Base-by-base conservation (phyloP, 768 basidiomycete genomes). In the Artomyces pyxidatus region DNA sequence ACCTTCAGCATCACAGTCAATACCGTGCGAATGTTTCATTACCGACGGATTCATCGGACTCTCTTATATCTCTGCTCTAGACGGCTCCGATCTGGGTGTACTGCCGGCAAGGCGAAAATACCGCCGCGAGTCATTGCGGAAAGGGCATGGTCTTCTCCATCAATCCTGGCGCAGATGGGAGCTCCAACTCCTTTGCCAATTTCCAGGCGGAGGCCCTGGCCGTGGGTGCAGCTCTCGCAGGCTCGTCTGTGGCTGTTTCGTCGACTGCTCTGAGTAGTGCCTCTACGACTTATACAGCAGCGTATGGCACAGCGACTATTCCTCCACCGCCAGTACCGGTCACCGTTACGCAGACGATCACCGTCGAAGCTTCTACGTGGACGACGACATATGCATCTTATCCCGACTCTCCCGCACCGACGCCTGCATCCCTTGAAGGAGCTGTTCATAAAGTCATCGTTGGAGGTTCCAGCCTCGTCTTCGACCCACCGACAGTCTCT, bases 311-410 rank as follows among this genome's bases (percentile, higher is more conserved):
- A 49, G 71, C 69, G 48, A 74, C 76, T 16, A 71, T 78, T 52
- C 74, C 80, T 39, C 70, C 75, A 39, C 70, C 70, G n/a, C 71
- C 75, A 7, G 35, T 51, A n/a, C 59, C 61, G 21, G 60, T 61
- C 10, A 65, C 69, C 27, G 73, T 75, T 26, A 80, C 77, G 9
- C 63, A 71, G 45, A 71, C 71, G n/a, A 63, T 79, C 59, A 61
- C 61, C 45, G 58, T 62, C 43, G 57, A 53, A 40, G 55, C 51
- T 27, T 65, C 71, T 11, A 64, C 68, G 28, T 81, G 78, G 79
- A 76, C 74, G 6, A 80, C 80, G 8, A 74, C 72, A 29, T 81
- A 80, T 65, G 67, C 65, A 39, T 80, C 78, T 11, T 78, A 76
- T 60, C 71, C 73, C 14, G 69, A 70, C 55, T 78, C 78, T 19